Base-by-base conservation (phyloP, 2,329 filamentous ascomycete genomes). In the Colletotrichum incanum region DNA sequence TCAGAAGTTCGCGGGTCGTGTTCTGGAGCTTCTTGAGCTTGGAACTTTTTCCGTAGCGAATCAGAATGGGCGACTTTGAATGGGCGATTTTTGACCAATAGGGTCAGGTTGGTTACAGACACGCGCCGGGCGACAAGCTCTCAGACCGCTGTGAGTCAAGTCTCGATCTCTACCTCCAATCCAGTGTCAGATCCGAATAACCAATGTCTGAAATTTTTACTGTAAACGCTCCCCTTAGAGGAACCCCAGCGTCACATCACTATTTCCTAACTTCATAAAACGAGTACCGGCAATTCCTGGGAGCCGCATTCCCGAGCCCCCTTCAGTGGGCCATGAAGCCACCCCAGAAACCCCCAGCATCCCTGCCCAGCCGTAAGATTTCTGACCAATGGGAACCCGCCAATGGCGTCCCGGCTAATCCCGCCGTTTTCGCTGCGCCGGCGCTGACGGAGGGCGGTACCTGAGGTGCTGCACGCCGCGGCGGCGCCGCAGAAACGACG, bases 331-430 rank as follows among this genome's bases (percentile, higher is more conserved):
- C 49, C 69, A 54, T 56, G 49, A 55, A 71, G 58, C 43, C 56
- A 68, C 69, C 69, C 65, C 65, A 67, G 68, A 63, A 41, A 49
- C 37, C 54, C 68, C 41, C 26, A 66, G 52, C 56, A 41, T 8
- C 23, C 28, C 28, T 55, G 54, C 28, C 39, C 14, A 45, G 31
- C 58, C 26, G 26, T 47, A 7, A 7, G 55, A 20, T 20, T 64
- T 59, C 50, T 50, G 59, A 9, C 70, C 70, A 72, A 72, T 72
- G 45, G 31, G 39, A 34, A 26, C n/a, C 16, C 26, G 18, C 31
- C 54, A 70, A 69, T 70, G 45, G 70, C 65, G 41, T 64, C 65
- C 70, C 70, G 70, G 70, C 65, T 70, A 72, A 69, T 72, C 65
- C 70, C 70, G 70, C 52, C 52, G 49, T 52, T 34, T 31, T 61